Percentiles rank a stretch among this genome's conserved stretches.
These are phyloP conservation scores for Nematodospora valgi DNA, from an alignment of 805 yeast genomes.

Conservation along the genomic window DNA sequence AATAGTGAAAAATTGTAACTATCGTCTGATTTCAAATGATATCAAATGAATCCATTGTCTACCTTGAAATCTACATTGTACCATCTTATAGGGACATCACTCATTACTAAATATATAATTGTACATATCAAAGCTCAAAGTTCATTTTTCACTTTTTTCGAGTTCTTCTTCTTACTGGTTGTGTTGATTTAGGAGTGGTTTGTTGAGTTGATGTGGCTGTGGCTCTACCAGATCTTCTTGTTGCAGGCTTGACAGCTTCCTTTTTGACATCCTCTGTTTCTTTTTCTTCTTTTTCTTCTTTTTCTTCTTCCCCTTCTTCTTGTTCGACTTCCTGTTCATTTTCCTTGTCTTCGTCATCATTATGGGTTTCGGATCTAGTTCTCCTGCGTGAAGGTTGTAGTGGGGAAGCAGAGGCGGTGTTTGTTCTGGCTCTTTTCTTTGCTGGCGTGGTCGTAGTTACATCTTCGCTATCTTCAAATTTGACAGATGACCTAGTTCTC, in stretches of 20 bases:
- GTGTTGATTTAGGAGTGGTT: slow-evolving; percentile 10
- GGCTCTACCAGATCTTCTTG: slow-evolving; percentile 9
- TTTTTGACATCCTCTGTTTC: slow-evolving; percentile 5
- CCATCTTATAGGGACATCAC: too few relatives aligned
- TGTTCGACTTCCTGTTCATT: not conserved
- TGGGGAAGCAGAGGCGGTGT: not conserved
- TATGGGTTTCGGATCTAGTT: slow-evolving; percentile 8
- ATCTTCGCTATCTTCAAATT: slow-evolving; percentile 7
- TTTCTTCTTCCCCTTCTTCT: slow-evolving; percentile 2
- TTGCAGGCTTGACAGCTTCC: slow-evolving; percentile 7
- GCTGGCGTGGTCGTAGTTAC: slow-evolving; percentile 3
- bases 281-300: slow-evolving; percentile 9
- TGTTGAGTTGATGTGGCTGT: slow-evolving; percentile 8
- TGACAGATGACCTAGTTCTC: slow-evolving; percentile 10
- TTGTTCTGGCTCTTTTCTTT: slow-evolving; percentile 1
- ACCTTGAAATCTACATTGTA: too few relatives aligned
- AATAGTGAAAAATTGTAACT: too few relatives aligned
- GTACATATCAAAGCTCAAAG: too few relatives aligned
- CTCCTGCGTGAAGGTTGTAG: slow-evolving; percentile 7
- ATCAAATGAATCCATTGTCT: too few relatives aligned
- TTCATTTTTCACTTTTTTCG: slow-evolving; percentile 14
- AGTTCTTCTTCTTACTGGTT: slow-evolving; percentile 16
- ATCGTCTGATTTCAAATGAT: too few relatives aligned
- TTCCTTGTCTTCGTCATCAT: slow-evolving; percentile 3
- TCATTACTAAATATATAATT: too few relatives aligned